Base-by-base conservation (phyloP, 2,329 filamentous ascomycete genomes). In the Diaporthe destruens region DNA sequence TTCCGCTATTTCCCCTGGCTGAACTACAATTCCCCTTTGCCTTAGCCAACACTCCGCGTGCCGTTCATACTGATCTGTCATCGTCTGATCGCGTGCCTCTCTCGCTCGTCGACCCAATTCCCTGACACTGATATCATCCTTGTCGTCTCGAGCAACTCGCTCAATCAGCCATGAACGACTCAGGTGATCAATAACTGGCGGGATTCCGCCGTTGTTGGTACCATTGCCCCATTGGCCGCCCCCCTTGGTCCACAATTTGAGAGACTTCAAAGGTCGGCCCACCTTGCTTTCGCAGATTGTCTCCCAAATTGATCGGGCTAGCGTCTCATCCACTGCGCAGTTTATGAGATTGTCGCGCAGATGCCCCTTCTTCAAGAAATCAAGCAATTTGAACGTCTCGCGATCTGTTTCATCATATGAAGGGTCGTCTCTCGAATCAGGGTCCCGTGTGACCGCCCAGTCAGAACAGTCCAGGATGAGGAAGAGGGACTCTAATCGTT, bases 141-240 rank as follows among this genome's bases (percentile, higher is more conserved):
- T 36, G 1, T n/a, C 25, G 8, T 65, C 42, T 5, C 42, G 16
- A 20, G 57, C 59, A n/a, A 39, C 55, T 16, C 66, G 39, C 42
- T 70, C 57, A 3, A 72, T 57, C 18, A 72, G 34, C 71, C 66
- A 72, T 18, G 66, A 72, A 29, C 57, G 66, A 47, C 71, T 72
- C 25, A 72, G 51, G 34, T 66, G 29, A 3, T 29, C 9, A 39
- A 51, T 16, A 6, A 70, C 9, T 36, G 34, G 0, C 16, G 11
- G 4, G 23, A 36, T 57, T 11, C 25, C 25, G n/a, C 2, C 16
- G 25, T 49, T n/a, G 29, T 2, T 49, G 1, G 6, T 18, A 2
- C 6, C 2, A 20, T 34, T 20, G 2, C 66, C 71, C 4, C 16
- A 70, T 9, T 36, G 1, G n/a, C 49, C 57, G 49, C 71, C 71